Evolutionary conservation across 805 yeast species (phyloP), one percentile per base, ranked within the genome.

Genomic region (Yarrowia sp.): DNA sequence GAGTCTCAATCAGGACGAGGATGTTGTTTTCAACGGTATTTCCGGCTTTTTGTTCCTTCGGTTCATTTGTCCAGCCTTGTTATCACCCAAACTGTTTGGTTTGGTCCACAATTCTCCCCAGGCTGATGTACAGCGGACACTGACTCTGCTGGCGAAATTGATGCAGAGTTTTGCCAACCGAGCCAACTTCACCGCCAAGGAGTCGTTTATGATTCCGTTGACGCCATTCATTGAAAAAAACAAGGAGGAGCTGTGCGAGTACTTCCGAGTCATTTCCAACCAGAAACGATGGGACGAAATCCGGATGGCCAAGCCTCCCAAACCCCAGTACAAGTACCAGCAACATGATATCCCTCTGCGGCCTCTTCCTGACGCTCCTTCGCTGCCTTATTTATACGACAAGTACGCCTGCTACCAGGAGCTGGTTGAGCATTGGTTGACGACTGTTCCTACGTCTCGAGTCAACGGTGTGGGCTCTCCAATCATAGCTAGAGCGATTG

Each of bases 11-110:
- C 54, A 36, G 28, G 44, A 46, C 21, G 64, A 61, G 66, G 63
- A 65, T 63, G 65, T 67, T 17, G 82, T 91, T 0, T 78, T 88
- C 66, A 88, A 92, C 71, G 89, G 96, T 58, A 77, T 92, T 33
- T 83, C 95, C 21, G 92, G 97, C 0, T 89, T 95, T 70, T 77
- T 93, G 12, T 95, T 93, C 73, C 76, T 93, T 66, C 79, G 97
- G 66, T 90, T 87, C 74, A 83, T 92, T 68, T 92, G 97, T 70
- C 98, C 99, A 0, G 96, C 97, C 0, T 83, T 93, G 30, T 76
- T 95, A 71, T 92, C 91, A 71, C 99, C 99, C 0, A 91, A 90
- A 70, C 75, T 92, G 56, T 92, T 91, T 73, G 85, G 86, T 67
- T 78, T 95, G 58, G 83, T 90, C 0, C 81, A 83, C 61, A 80